Base-by-base conservation (phyloP, 176 grass and related monocot genomes). In the Triticum turgidum region DNA sequence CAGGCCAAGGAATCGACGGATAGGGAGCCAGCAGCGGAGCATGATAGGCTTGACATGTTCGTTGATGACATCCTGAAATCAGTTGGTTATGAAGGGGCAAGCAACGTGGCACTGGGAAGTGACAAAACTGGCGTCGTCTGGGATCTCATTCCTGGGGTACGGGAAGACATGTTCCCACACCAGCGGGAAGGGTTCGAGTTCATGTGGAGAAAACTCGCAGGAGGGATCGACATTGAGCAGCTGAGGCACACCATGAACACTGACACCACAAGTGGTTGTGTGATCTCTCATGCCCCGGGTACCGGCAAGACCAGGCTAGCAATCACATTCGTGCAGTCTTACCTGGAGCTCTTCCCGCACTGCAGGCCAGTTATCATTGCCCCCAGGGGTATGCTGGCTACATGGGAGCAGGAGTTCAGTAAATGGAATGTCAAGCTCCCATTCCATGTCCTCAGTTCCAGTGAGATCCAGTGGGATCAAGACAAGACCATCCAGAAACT, bases 221-320 rank as follows among this genome's bases (percentile, higher is more conserved):
- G 94, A 20, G 33, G 88, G 2, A 94, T 87, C 63, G 18, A 79
- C 11, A 79, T 92, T 13, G 84, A 89, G 72, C 52, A 94, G 42
- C 34, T 92, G n/a, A 91, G 59, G 20, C 83, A 20, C 5, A 7
- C n/a, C 17, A n/a, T 44, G 6, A 61, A 37, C 49, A 22, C 71
- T 72, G 91, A 89, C 63, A 65, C 58, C 51, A 41, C 80, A 73
- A 92, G 88, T 22, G 93, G 94, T 5, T 97, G 94, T 86, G 88
- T 97, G 42, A 94, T 97, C 78, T 97, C 94, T 85, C 94, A 97
- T 92, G 92, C 90, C 54, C 94, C 94, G 12, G 94, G 94, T 20
- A 94, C 94, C 14, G 94, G 94, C 61, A 97, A 97, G 67, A 97
- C 94, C 4, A 73, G 88, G 18, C 81, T 97, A 56, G 81, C 92